phyloP scores from a whole-genome alignment of 1,284 basidiomycete species.

The Ganoderma leucocontextum region DNA sequence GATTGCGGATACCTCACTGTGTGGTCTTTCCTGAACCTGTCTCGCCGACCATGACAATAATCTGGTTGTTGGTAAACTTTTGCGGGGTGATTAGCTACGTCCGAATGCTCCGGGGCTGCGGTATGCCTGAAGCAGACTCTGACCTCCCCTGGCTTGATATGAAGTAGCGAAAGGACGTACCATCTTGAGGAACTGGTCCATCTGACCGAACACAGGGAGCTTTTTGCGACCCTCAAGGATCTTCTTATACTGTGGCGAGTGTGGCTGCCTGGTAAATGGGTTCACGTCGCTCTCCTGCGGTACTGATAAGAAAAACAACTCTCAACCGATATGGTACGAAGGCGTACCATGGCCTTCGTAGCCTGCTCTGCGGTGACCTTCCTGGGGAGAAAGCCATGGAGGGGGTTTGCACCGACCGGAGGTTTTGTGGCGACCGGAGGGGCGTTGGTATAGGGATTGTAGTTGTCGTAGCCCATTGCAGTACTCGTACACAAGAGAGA shows the following conservation, averaged over 20 bases:
- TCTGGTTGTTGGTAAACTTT: constrained; percentile 88
- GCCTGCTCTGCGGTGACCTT: constrained; percentile 50
- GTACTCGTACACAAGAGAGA: neutral
- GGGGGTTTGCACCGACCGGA: constrained; percentile 45
- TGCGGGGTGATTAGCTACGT: constrained; percentile 44
- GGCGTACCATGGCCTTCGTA: constrained; percentile 53
- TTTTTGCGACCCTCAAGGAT: constrained; percentile 89
- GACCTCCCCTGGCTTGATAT: constrained; percentile 47
- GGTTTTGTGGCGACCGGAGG: constrained; percentile 34
- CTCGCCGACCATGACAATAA: constrained; percentile 97
- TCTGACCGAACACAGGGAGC: constrained; percentile 92
- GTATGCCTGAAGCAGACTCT: constrained; percentile 41
- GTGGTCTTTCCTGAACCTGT: constrained; percentile 99
- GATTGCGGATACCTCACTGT: constrained; percentile 64
- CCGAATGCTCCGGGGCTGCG: constrained; percentile 33
- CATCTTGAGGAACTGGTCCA: constrained; percentile 90
- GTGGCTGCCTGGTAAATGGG: constrained; percentile 87
- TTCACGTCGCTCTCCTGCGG: constrained; percentile 85
- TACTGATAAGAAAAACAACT: neutral
- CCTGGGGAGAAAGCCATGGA: constrained; percentile 67
- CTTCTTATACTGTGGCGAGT: constrained; percentile 84
- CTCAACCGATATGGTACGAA: neutral
- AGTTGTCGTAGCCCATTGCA: constrained; percentile 16
- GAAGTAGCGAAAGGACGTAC: constrained; percentile 53
- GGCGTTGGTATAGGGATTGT: constrained; percentile 37